Evolutionary conservation across 352 stramenopile genomes (phyloP), one percentile per base, ranked within the genome.

Genomic region (Saprolegnia diclina): DNA sequence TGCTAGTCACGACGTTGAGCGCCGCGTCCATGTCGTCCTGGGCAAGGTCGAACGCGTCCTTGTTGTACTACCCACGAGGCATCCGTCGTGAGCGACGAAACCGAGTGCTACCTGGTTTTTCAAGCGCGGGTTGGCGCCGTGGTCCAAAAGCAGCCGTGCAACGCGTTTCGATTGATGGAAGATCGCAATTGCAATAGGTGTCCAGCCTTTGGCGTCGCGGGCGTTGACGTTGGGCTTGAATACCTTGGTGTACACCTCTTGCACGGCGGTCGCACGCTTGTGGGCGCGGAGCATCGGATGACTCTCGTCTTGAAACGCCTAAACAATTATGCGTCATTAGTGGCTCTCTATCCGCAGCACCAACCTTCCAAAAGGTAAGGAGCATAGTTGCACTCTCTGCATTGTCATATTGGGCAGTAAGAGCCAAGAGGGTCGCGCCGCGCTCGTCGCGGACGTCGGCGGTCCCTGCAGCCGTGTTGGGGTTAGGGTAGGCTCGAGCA

Each of bases 1-100:
- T 74, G 11, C 81, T 89, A 61, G 88, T 93, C 44, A 95, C 78
- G 2, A 97, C 78, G 57, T 91, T 91, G 13, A 83, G 73, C 5
- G 88, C 89, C 3, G 89, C 88, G 52, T 96, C 90, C 19, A 96
- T 64, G 22, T 96, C 85, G 56, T 96, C 90, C 65, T 95, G 89
- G 2, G 90, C 90, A 38, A 96, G 84, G 68, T 95, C 89, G 50
- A 89, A 95, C 0, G 88, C 87, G 54, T 83, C 92, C 66, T 96
- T 96, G 73, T 94, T 94, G 79, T 96, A 96, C 29, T 57, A 56
- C 21, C 1, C 46, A n/a, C 32, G 9, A 56, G 52, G 19, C 29
- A 35, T 35, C 2, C 2, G 29, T 35, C 29, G 29, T 35, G 2
- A 2, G 5, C 14, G 42, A 21, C 10, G 19, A 5, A 70, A 48